Base-by-base conservation (phyloP, 306 rosid species). In the Vigna hirtella region DNA sequence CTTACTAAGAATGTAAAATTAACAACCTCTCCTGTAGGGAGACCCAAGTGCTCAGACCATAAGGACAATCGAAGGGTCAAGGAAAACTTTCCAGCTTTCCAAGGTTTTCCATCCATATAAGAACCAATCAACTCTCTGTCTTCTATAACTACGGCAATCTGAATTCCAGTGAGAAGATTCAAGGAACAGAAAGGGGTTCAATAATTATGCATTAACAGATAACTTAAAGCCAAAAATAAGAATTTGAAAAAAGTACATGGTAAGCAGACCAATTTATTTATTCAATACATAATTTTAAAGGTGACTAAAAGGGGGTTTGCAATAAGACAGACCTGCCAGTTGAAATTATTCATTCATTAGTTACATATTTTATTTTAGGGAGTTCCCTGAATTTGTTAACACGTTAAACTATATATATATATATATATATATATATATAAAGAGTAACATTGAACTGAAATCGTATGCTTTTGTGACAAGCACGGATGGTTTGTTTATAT, bases 41-140 rank as follows among this genome's bases (percentile, higher is more conserved):
- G 85, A 76, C 98, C 99, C n/a, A 95, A 90, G 86, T 95, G 99
- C 79, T 95, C 99, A 22, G 99, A 82, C 98, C 99, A 95, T 73
- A 93, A 87, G 15, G 99, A 88, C 81, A 93, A 51, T 24, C 98
- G 96, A 55, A 95, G 98, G 74, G 90, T 87, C 76, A 84, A 82
- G 34, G 98, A 88, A 82, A 93, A 95, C 48, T 88, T 93, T 72
- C 99, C 99, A 52, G 98, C 99, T 78, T 88, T 87, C 97, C 96
- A 95, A 51, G 90, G 96, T 83, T 88, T 93, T 53, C 97, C 98
- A 73, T 91, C 97, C 98, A 95, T 95, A 72, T 20, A 82, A 20
- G 98, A 95, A 80, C 75, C 85, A 34, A 88, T 81, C 2, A 73
- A 63, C 85, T 95, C 97, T 84, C 72, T 91, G 89, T 95, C 99